These are phyloP conservation scores for Nicotiana attenuata DNA, from an alignment of 257 asterid genomes.

Conservation along the genomic window DNA sequence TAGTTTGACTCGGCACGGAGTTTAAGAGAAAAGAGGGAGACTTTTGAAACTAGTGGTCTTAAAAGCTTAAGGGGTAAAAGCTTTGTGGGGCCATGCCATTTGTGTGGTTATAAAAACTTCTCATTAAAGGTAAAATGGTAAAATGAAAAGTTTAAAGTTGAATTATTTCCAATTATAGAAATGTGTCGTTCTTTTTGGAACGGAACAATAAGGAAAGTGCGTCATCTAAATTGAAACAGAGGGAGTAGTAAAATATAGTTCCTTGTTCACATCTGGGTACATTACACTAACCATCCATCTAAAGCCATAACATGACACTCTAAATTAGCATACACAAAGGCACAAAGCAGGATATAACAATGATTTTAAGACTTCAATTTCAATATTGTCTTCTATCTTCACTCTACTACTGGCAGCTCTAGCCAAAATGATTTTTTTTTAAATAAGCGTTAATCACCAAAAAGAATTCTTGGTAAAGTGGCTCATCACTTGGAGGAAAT, in stretches of 20 bases:
- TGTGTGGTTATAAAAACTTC: too few species aligned
- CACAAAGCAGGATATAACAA: neutral
- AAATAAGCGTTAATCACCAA: neutral
- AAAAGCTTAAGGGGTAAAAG: too few species aligned
- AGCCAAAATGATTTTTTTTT: neutral
- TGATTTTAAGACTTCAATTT: neutral
- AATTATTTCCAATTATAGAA: too few species aligned
- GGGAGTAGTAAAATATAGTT: neutral
- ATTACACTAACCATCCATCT: neutral
- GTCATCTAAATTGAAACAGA: too few species aligned
- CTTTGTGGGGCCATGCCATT: too few species aligned
- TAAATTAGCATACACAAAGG: neutral
- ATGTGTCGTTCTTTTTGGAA: too few species aligned
- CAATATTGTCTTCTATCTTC: neutral
- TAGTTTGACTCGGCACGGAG: too few species aligned
- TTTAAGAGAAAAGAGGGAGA: too few species aligned
- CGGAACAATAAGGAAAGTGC: too few species aligned
- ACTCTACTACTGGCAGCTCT: neutral
- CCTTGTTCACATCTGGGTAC: neutral
- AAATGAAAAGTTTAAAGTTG: too few species aligned
- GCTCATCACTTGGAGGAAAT: neutral
- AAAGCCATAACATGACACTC: neutral
- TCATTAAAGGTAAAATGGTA: too few species aligned
- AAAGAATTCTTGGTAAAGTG: neutral
- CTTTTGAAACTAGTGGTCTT: too few species aligned